Conservation (phyloP, 164 flowering plant species). For the Liriodendron chinense region DNA sequence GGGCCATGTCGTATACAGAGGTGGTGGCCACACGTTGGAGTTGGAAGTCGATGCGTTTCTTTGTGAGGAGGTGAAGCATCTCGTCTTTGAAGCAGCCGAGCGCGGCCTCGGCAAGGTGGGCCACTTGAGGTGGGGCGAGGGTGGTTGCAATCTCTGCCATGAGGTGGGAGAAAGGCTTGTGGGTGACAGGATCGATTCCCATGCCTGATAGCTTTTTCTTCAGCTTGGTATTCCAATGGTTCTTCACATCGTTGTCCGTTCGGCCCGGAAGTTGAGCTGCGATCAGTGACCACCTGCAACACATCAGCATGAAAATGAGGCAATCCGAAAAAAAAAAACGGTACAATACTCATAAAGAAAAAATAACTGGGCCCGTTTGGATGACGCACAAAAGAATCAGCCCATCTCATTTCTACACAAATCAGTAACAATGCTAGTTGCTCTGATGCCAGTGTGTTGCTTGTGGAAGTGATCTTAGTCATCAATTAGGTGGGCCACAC, state of each 20-base stretch:
- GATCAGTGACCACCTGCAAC: constrained; percentile 80
- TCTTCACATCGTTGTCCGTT: constrained; percentile 94
- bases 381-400: too few species aligned
- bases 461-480: too few species aligned
- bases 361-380: too few species aligned
- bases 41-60: constrained; percentile 74
- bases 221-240: constrained; percentile 97
- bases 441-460: too few species aligned
- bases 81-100: constrained; percentile 97
- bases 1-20: constrained; percentile 8
- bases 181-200: constrained; percentile 98
- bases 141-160: constrained; percentile 98
- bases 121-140: constrained; percentile 88
- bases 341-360: too few species aligned
- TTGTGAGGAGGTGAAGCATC: constrained; percentile 94
- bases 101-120: constrained; percentile 93
- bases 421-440: too few species aligned
- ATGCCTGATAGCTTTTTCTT: constrained; percentile 94
- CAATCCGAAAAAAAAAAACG: too few species aligned
- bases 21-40: constrained; percentile 36
- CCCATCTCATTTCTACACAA: too few species aligned
- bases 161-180: constrained; percentile 96
- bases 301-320: too few species aligned
- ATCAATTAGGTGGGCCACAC: too few species aligned
- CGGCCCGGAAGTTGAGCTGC: constrained; percentile 93